These are phyloP conservation scores for Calocera viscosa DNA, from an alignment of 768 basidiomycete species.

Conservation along the genomic window DNA sequence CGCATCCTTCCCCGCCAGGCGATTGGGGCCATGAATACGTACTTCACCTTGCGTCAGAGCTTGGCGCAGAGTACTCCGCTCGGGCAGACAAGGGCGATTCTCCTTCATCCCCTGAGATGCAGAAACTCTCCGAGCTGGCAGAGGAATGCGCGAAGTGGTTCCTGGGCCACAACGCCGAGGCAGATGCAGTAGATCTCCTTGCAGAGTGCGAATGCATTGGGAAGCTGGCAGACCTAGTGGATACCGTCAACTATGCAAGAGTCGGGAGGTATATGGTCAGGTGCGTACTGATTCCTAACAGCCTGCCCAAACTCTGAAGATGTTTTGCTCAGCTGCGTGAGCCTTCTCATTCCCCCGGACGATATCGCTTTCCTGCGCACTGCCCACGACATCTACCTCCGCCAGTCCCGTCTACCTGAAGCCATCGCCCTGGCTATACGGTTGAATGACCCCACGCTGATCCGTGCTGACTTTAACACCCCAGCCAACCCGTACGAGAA, in stretches of 20 bases:
- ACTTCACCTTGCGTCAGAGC: conserved; percentile 88
- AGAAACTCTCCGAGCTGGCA: conserved; percentile 51
- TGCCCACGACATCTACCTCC: conserved; percentile 78
- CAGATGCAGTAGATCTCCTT: conserved; percentile 91
- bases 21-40: conserved; percentile 99
- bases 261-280: conserved; percentile 95
- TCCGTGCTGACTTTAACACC: conserved; percentile 77
- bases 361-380: conserved; percentile 80
- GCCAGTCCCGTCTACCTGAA: conserved; percentile 79
- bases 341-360: conserved; percentile 82
- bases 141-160: conserved; percentile 81
- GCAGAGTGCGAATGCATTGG: conserved; percentile 86
- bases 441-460: conserved; percentile 63
- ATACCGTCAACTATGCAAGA: conserved; percentile 73
- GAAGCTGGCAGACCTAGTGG: conserved; percentile 62
- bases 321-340: conserved; percentile 51
- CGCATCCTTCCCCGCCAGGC: conserved; percentile 75
- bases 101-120: conserved; percentile 15
- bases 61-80: conserved; percentile 77
- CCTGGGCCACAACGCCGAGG: conserved; percentile 88
- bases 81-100: conserved; percentile 46
- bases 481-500: conserved; percentile 70
- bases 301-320: background rate
- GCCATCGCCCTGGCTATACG: conserved; percentile 77
- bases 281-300: conserved; percentile 32